Evolutionary conservation across 2,329 filamentous ascomycete genomes (phyloP).

Genomic region (Ceratocystis eucalypticola): DNA sequence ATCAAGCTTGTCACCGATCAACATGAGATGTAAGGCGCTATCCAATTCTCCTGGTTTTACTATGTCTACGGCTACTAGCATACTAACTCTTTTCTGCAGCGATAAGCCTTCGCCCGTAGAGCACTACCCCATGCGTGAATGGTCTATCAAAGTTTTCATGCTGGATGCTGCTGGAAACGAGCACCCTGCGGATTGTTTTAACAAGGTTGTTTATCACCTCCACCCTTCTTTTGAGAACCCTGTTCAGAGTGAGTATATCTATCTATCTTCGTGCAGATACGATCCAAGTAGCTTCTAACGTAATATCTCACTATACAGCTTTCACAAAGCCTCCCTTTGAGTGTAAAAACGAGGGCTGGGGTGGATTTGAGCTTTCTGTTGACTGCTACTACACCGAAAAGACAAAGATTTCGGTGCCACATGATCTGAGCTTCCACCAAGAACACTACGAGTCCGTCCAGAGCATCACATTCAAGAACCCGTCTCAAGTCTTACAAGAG

Average conservation of each 20-base stretch:
- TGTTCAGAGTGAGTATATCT: conserved; percentile 57
- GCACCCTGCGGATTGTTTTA: conserved; percentile 70
- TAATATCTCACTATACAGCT: conserved; percentile 33
- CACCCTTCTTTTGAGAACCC: conserved; percentile 88
- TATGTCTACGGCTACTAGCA: background rate
- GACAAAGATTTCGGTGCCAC: conserved; percentile 63
- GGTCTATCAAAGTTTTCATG: conserved; percentile 76
- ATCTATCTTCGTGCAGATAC: background rate
- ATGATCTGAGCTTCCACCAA: conserved; percentile 85
- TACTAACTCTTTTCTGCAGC: conserved; percentile 32
- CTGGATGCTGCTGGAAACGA: conserved; percentile 78
- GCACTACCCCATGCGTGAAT: conserved; percentile 83
- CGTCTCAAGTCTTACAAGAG: conserved; percentile 70
- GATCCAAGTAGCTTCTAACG: background rate
- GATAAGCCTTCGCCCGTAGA: conserved; percentile 69
- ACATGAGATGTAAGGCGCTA: conserved; percentile 60
- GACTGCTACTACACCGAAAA: conserved; percentile 74
- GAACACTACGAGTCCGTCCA: conserved; percentile 74
- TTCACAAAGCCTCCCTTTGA: conserved; percentile 77
- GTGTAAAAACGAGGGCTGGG: conserved; percentile 92
- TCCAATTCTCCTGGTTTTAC: background rate
- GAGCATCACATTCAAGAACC: conserved; percentile 77
- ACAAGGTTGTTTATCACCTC: conserved; percentile 82
- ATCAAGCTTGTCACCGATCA: conserved; percentile 92
- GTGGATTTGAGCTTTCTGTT: conserved; percentile 92